Evolutionary conservation across 768 basidiomycete genomes (phyloP), one percentile per base, ranked within the genome.

Genomic region (Termitomyces bulborhizus): DNA sequence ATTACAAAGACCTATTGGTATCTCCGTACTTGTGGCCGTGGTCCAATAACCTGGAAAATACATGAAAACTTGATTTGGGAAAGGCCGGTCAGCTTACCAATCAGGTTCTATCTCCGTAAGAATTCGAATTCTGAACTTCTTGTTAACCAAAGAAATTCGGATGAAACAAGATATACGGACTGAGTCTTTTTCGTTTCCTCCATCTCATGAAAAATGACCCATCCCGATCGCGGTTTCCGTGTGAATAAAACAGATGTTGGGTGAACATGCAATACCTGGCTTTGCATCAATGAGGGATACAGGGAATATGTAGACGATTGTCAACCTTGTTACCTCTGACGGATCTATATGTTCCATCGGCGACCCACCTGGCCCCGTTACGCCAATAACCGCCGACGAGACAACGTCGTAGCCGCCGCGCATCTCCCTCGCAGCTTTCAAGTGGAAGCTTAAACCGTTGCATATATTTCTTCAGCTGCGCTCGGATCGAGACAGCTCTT

Each of bases 401-500:
- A 66, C 97, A 98, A 59, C 83, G 80, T n/a, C 93, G 77, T 51
- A 99, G 70, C 43, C 90, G 75, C 60, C 82, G 84, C 7, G 82
- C 84, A 69, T 98, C 95, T 0, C 93, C 93, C 63, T 96, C 80
- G 67, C 96, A 98, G 67, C 93, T 94, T 54, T 89, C 82, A 21
- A 84, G 68, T 0, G 90, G 88, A 26, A 96, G 75, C 41, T 83
- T 79, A 66, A 97, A 98, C 12, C 97, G 83, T 53, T 86, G 82
- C 84, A 98, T 87, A 67, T 98, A 98, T 70, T 94, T 97, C 65
- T 89, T 87, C 36, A 99, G 77, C 65, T 99, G 97, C n/a, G 88
- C 80, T 6, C 96, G 85, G 61, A 99, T 97, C 1, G 94, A 95
- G 16, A 98, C 83, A 0, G 91, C 96, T 49, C 97, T 81, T 0